phyloP scores from a whole-genome alignment of 768 basidiomycete species.

The Rubroboletus satanas region DNA sequence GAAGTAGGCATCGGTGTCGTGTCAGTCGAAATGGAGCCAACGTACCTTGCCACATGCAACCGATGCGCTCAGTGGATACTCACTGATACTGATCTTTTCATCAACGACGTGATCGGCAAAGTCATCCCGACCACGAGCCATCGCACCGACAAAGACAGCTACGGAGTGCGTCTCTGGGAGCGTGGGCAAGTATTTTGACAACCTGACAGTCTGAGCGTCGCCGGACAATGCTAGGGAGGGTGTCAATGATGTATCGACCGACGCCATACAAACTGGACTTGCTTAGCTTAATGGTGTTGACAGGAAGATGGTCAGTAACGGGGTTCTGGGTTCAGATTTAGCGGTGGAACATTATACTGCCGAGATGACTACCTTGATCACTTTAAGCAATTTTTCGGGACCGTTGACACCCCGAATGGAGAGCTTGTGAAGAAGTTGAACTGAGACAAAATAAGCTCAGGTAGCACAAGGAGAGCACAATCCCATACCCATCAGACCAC shows the following conservation, averaged over 20 bases:
- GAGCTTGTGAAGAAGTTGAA: conserved; percentile 94
- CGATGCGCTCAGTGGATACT: conserved; percentile 87
- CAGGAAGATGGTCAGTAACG: conserved; percentile 88
- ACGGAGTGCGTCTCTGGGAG: conserved; percentile 85
- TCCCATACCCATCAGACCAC: conserved; percentile 89
- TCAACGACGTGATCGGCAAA: conserved; percentile 95
- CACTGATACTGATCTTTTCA: conserved; percentile 94
- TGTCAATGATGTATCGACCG: conserved; percentile 2
- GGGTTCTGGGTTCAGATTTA: conserved; percentile 63
- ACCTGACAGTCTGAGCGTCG: conserved; percentile 75
- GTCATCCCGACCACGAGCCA: conserved; percentile 95
- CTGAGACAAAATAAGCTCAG: conserved; percentile 39
- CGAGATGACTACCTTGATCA: conserved; percentile 71
- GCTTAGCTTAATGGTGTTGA: conserved; percentile 95
- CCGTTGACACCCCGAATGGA: conserved; percentile 96
- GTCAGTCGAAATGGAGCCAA: background rate
- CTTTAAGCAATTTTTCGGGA: conserved; percentile 93
- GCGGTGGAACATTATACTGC: background rate
- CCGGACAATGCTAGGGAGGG: conserved; percentile 73
- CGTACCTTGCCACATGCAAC: conserved; percentile 97
- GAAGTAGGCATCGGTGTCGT: conserved; percentile 1
- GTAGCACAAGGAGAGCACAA: background rate
- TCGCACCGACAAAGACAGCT: conserved; percentile 96
- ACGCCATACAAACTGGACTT: conserved; percentile 32
- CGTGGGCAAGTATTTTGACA: conserved; percentile 81